Conservation (phyloP, 2,329 filamentous ascomycete species). For the Trichothecium sympodiale region DNA sequence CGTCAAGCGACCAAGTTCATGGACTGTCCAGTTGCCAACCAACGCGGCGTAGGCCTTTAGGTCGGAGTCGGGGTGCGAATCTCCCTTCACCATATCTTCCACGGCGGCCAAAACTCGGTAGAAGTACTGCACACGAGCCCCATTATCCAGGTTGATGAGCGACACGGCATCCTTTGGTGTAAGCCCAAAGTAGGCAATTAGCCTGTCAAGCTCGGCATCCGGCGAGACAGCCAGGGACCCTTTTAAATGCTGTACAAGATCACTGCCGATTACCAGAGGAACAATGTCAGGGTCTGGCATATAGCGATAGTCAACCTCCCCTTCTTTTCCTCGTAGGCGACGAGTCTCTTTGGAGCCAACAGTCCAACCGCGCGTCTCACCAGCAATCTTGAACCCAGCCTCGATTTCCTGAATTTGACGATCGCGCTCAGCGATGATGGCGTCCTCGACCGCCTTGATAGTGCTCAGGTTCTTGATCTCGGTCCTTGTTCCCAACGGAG, state of each 20-base stretch:
- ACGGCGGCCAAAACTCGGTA: slow-evolving; percentile 50
- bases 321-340: slow-evolving; percentile 81
- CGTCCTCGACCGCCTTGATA: slow-evolving; percentile 90
- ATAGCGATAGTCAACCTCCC: slow-evolving; percentile 94
- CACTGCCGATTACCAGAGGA: slow-evolving; percentile 62
- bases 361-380: slow-evolving; percentile 90
- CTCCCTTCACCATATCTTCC: slow-evolving; percentile 15
- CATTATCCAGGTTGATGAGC: slow-evolving; percentile 65
- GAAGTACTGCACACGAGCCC: slow-evolving; percentile 73
- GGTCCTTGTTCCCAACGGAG: slow-evolving; percentile 66
- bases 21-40: slow-evolving; percentile 57
- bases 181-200: slow-evolving; percentile 55
- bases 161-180: slow-evolving; percentile 75
- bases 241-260: slow-evolving; percentile 55
- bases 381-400: slow-evolving; percentile 60
- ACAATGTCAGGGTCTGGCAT: slow-evolving; percentile 93
- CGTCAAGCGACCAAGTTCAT: slow-evolving; percentile 61
- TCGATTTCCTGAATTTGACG: slow-evolving; percentile 77
- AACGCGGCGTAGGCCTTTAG: slow-evolving; percentile 31
- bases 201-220: slow-evolving; percentile 53
- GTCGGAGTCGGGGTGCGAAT: slow-evolving; percentile 10
- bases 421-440: slow-evolving; percentile 81
- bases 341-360: slow-evolving; percentile 74
- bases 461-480: slow-evolving; percentile 97
- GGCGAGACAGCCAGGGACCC: slow-evolving; percentile 58